Base-by-base conservation (phyloP, 805 yeast species). In the Ogataea dorogensis region DNA sequence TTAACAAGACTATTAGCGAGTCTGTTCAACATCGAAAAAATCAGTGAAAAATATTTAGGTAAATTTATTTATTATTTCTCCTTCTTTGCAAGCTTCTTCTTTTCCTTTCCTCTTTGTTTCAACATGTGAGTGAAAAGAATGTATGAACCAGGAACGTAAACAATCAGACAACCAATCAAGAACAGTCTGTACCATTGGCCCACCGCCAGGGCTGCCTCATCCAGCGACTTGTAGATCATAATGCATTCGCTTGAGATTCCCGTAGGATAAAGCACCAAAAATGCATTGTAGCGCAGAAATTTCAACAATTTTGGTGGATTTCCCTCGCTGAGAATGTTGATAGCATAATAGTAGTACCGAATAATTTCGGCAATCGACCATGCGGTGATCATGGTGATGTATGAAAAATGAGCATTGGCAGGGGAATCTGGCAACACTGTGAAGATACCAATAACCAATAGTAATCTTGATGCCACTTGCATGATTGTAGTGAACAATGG, bases 361-460 rank as follows among this genome's bases (percentile, higher is more conserved):
- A 89, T 81, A 28, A 86, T 72, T 62, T 93, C 98, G n/a, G 98
- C 86, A 35, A 86, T 51, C n/a, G 93, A 77, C 98, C 98, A 93
- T 9, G 96, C 88, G 28, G 78, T 49, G 30, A 79, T 69, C 58
- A 91, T 71, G 1, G 91, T 67, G 38, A 79, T 61, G 59, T 82
- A 89, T 11, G 75, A 69, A 75, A 78, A 68, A 46, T 69, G 71
- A 47, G 49, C 35, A 47, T 73, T 70, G 18, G 87, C 87, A 13
- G 82, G 83, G 0, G 86, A 73, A 13, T 73, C 54, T 7, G 98
- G 96, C 46, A 88, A 68, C n/a, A 71, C 58, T 34, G 77, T 77
- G 61, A 87, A 78, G 33, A 91, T 74, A 3, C 97, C 97, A 66
- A 83, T 69, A 5, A 86, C 95, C 24, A 93, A 71, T 47, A 89